These are phyloP conservation scores for Lobulomyces angularis DNA, from an alignment of 192 early-diverging fungal genomes.

Conservation along the genomic window DNA sequence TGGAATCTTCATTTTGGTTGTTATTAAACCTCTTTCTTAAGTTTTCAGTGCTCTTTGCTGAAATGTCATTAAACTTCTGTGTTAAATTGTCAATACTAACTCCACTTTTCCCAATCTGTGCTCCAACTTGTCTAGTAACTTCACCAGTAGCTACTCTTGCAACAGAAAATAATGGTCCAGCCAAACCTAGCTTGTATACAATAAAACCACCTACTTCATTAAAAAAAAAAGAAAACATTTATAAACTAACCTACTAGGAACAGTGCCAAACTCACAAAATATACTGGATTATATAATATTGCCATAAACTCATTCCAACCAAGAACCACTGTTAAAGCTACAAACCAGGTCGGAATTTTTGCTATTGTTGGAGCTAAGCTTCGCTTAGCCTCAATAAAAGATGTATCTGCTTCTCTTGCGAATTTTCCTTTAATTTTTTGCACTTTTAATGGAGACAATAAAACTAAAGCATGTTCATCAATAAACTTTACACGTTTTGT, in stretches of 20 bases:
- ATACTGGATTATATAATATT: constrained; percentile 74
- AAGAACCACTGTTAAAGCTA: constrained; percentile 60
- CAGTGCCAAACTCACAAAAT: constrained; percentile 53
- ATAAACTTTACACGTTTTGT: constrained; percentile 13
- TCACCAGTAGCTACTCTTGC: background rate
- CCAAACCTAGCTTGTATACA: constrained; percentile 28
- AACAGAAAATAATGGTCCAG: background rate
- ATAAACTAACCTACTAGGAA: constrained; percentile 44
- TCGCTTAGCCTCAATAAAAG: constrained; percentile 93
- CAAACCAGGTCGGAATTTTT: constrained; percentile 76
- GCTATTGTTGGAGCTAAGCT: constrained; percentile 71
- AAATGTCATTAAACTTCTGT: too few relatives aligned
- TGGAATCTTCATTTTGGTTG: too few relatives aligned
- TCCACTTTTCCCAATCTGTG: background rate
- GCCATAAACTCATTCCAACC: constrained; percentile 95
- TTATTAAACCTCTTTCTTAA: too few relatives aligned
- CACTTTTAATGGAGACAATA: constrained; percentile 24
- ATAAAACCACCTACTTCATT: constrained; percentile 43
- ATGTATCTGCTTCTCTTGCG: constrained; percentile 75
- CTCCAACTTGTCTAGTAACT: background rate
- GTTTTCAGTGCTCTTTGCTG: too few relatives aligned
- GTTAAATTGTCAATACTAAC: too few relatives aligned
- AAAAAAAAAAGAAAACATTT: too few relatives aligned
- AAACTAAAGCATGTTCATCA: constrained; percentile 16
- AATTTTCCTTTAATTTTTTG: constrained; percentile 59